Evolutionary conservation across 140 eudicot species (phyloP), one percentile per base, ranked within the genome.

Genomic region (Flaveria floridana): DNA sequence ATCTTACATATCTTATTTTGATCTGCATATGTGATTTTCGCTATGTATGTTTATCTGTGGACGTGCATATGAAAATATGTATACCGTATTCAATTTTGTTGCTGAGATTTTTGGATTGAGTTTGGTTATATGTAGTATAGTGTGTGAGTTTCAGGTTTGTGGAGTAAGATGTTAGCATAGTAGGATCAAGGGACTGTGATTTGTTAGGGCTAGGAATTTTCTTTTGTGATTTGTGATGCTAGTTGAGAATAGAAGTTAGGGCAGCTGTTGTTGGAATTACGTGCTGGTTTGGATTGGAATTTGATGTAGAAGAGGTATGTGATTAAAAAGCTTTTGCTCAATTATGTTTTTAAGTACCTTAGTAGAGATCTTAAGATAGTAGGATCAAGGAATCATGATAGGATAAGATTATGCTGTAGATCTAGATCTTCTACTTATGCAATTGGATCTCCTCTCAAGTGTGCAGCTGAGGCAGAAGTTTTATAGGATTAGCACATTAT

Each of bases 111-210:
- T 30, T 76, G 70, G 70, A 52, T 70, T 72, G 73, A 25, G 9
- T 75, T 46, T 65, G 69, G 18, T 67, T 57, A 19, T 70, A 34
- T 0, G 25, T 25, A 47, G 67, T 15, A 8, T 16, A 20, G 65
- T 61, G 51, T 53, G 52, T 39, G 67, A 20, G 53, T 75, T 19
- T 51, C 41, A 34, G 41, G 41, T 34, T 34, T 34, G 28, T 28
- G 1, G 48, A 50, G 67, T 23, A 59, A 7, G 73, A 58, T 71
- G 72, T 39, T 51, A 42, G 4, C 23, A 19, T 21, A 69, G 78
- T 76, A 82, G 72, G 82, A 77, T 72, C 53, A 57, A 56, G 56
- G 59, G 74, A 72, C 30, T 63, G 58, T 64, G 71, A 46, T 64
- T 65, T 65, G 76, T 34, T 72, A 65, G 65, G 66, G 76, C 19